These are phyloP conservation scores for Tinospora cordifolia DNA, from an alignment of 164 flowering plant genomes.

Conservation along the genomic window DNA sequence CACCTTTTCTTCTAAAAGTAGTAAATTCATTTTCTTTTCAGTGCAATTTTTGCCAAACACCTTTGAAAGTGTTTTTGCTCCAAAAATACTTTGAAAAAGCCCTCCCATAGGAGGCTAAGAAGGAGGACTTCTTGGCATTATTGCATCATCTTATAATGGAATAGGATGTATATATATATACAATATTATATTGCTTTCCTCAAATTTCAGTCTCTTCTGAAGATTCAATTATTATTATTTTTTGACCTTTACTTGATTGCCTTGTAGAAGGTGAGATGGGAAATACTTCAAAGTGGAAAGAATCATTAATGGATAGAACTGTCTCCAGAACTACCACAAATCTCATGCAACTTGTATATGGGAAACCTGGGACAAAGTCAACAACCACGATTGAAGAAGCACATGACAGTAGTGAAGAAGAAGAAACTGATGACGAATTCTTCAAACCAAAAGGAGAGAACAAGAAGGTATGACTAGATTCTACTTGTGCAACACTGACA, in stretches of 20 bases:
- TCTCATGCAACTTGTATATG: constrained; percentile 90
- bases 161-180: background rate
- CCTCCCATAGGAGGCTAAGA: too few species aligned
- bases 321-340: constrained; percentile 33
- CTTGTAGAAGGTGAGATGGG: constrained; percentile 47
- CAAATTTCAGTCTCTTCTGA: background rate
- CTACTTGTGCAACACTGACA: background rate
- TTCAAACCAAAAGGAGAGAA: constrained; percentile 73
- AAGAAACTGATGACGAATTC: constrained; percentile 69
- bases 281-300: constrained; percentile 76
- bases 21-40: too few species aligned
- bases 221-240: too few species aligned
- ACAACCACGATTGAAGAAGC: constrained; percentile 21
- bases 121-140: background rate
- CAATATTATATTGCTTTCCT: constrained; percentile 3
- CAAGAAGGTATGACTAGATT: constrained; percentile 40
- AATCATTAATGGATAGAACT: constrained; percentile 47
- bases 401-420: constrained; percentile 41
- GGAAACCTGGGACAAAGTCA: constrained; percentile 30
- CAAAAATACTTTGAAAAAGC: too few species aligned
- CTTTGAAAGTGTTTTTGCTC: too few species aligned
- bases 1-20: too few species aligned
- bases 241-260: background rate
- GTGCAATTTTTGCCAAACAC: too few species aligned
- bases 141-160: background rate